Evolutionary conservation across 805 yeast species (phyloP), one percentile per base, ranked within the genome.

Genomic region (Saturnispora kantuleensis): DNA sequence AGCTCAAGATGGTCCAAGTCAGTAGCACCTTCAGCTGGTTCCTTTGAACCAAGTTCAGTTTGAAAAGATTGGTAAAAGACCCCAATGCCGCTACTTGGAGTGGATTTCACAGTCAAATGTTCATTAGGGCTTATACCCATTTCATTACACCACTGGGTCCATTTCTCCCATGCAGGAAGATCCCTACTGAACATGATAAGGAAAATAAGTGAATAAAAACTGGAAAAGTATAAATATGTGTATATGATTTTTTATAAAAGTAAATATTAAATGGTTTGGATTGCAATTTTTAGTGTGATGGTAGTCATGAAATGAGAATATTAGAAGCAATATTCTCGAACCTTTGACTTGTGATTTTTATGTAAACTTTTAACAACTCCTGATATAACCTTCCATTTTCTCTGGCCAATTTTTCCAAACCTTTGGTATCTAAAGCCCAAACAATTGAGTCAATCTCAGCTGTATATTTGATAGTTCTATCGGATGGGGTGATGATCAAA

Each of bases 321-420:
- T 84, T 85, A 3, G 93, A 86, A 3, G 90, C 74, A 51, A 87
- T 67, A 26, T 84, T 76, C 48, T 79, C 85, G 53, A 82, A 81
- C 50, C 96, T 67, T 54, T 77, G 87, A 46, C 81, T 79, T 31
- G 78, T 69, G 42, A 88, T 63, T 39, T 77, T 73, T 50, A 82
- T 65, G 29, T 81, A 76, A 30, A 87, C 74, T 38, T 69, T 65
- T 39, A 78, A 59, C 35, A 88, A 62, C 56, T 88, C 95, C 35
- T 76, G 72, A 52, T 76, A 83, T 9, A 84, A 58, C 30, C 67
- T 73, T 5, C 62, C 58, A 28, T 85, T 78, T 17, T 73, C 70
- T 11, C 61, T 50, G 53, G 69, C 64, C 54, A 87, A 58, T 38
- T 63, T 66, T 2, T 62, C 58, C 48, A 84, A 61, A 8, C 68